Conservation (phyloP, 106 monocot genomes). For the Narthecium ossifragum region DNA sequence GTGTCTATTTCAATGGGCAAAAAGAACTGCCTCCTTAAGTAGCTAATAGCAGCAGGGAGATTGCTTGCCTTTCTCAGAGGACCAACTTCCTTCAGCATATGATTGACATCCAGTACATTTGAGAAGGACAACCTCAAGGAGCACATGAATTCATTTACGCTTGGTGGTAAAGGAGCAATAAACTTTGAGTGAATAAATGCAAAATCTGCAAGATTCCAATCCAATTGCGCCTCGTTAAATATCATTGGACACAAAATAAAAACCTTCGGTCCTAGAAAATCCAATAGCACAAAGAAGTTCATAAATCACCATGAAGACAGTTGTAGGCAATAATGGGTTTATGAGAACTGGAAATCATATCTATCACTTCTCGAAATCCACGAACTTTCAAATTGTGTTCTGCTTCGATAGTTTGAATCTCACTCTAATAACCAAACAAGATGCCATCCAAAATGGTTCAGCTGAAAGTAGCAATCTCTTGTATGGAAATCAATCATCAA, state of each 20-base stretch:
- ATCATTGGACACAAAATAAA: neutral
- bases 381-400: slow-evolving; percentile 62
- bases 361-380: slow-evolving; percentile 86
- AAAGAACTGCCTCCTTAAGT: slow-evolving; percentile 60
- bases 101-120: slow-evolving; percentile 66
- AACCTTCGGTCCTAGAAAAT: neutral
- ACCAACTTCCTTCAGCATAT: slow-evolving; percentile 66
- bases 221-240: no score
- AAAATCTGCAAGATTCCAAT: slow-evolving; percentile 46
- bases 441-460: no score
- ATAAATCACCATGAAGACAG: slow-evolving; percentile 57
- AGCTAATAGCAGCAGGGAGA: slow-evolving; percentile 48
- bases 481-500: neutral
- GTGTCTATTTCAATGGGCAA: slow-evolving; percentile 57
- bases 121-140: slow-evolving; percentile 70
- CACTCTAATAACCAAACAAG: slow-evolving; percentile 24
- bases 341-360: slow-evolving; percentile 62
- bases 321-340: slow-evolving; percentile 81
- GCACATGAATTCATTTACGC: slow-evolving; percentile 64
- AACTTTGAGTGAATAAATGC: slow-evolving; percentile 77
- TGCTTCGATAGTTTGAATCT: slow-evolving; percentile 56
- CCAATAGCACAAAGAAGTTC: neutral
- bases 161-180: slow-evolving; percentile 65
- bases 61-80: slow-evolving; percentile 68
- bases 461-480: no score